A percentile compares a stretch with the other conserved stretches of the same genome.
Evolutionary conservation across 2,329 filamentous ascomycete genomes (phyloP).

Genomic region (Penicillium nordicum): DNA sequence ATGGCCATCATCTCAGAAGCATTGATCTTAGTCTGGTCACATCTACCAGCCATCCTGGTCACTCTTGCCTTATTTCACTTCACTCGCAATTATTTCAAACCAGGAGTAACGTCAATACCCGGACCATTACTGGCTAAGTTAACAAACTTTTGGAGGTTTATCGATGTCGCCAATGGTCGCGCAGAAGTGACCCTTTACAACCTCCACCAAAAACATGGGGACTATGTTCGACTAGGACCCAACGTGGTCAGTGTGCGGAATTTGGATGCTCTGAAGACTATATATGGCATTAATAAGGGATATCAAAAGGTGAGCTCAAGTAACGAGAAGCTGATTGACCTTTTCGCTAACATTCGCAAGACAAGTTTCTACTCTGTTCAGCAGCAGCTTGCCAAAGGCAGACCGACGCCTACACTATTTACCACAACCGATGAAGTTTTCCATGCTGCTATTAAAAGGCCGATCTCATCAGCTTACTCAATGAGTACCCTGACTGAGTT

Average conservation of each 20-base stretch:
- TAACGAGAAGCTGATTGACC: not conserved
- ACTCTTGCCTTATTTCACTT: not conserved
- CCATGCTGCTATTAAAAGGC: slow-evolving; percentile 42
- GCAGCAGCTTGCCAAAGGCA: slow-evolving; percentile 21
- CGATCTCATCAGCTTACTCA: slow-evolving; percentile 41
- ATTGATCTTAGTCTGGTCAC: not conserved
- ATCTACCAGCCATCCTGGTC: not conserved
- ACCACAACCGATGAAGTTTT: slow-evolving; percentile 31
- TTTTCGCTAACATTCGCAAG: not conserved
- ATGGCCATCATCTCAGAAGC: not conserved
- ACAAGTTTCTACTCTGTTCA: slow-evolving; percentile 22
- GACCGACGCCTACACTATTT: slow-evolving; percentile 20
- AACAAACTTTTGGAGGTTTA: not conserved
- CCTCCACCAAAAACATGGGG: slow-evolving; percentile 19
- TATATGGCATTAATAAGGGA: slow-evolving; percentile 21
- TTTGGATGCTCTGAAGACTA: slow-evolving; percentile 18
- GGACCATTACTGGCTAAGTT: not conserved
- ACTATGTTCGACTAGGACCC: slow-evolving; percentile 21
- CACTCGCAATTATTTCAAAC: not conserved
- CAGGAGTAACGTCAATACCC: not conserved
- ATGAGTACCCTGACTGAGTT: slow-evolving; percentile 43
- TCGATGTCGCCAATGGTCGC: not conserved
- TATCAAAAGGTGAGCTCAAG: slow-evolving; percentile 9
- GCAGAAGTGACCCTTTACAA: not conserved
- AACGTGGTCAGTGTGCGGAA: slow-evolving; percentile 23